These are phyloP conservation scores for Cryptococcus sp. DNA, from an alignment of 1,284 basidiomycete genomes.

Conservation along the genomic window DNA sequence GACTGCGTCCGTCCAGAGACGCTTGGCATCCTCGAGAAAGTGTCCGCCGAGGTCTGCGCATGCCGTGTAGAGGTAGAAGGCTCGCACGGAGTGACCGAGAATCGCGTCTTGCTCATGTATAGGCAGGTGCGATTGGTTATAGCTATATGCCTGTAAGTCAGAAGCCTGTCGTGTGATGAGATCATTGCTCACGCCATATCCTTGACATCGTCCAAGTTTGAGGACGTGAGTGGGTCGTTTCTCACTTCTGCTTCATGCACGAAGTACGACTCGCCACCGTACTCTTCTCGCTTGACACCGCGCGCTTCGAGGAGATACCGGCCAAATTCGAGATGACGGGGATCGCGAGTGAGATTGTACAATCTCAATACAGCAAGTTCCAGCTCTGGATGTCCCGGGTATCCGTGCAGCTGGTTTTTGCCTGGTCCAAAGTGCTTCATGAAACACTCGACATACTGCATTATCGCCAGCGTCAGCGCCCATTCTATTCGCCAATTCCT, in stretches of 20 bases:
- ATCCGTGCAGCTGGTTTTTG: slow-evolving; percentile 30
- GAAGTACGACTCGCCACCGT: slow-evolving; percentile 29
- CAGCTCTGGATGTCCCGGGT: slow-evolving; percentile 44
- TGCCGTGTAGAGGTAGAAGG: slow-evolving; percentile 33
- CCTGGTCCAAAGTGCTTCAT: slow-evolving; percentile 28
- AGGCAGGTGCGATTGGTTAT: slow-evolving; percentile 34
- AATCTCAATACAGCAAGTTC: slow-evolving; percentile 41
- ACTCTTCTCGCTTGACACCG: slow-evolving; percentile 28
- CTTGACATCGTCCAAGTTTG: slow-evolving; percentile 18
- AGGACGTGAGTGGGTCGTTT: slow-evolving; percentile 11
- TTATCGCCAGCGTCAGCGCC: background rate
- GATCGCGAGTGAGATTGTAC: slow-evolving; percentile 34
- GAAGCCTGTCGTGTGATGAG: background rate
- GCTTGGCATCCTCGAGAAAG: slow-evolving; percentile 25
- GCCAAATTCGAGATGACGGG: slow-evolving; percentile 31
- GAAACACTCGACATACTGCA: slow-evolving; percentile 37
- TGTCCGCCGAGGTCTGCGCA: slow-evolving; percentile 28
- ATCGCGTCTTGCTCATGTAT: slow-evolving; percentile 29
- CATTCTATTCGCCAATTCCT: background rate
- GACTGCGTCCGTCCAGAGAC: slow-evolving; percentile 27
- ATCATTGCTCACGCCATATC: slow-evolving; percentile 24
- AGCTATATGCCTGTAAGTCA: slow-evolving; percentile 20
- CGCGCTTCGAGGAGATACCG: slow-evolving; percentile 32
- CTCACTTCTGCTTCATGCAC: slow-evolving; percentile 29
- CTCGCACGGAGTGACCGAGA: slow-evolving; percentile 32